Conservation (phyloP, 768 basidiomycete species). For the Naganishia randhawae region DNA sequence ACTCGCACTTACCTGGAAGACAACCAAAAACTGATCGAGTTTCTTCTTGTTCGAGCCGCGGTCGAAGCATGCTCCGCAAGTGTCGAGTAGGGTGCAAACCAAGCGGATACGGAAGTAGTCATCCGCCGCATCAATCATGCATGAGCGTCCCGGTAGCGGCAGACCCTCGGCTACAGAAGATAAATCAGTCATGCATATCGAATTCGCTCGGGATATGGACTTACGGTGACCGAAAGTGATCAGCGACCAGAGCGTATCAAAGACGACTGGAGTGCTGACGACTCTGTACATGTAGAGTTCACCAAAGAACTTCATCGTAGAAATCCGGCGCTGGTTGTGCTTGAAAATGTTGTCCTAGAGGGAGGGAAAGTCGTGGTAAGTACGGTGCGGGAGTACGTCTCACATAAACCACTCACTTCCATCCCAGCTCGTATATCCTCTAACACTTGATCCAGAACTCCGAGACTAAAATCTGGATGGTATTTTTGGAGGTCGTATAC, state of each 20-base stretch:
- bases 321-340: slow-evolving; percentile 85
- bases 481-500: slow-evolving; percentile 92
- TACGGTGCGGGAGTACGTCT: not conserved
- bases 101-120: slow-evolving; percentile 93
- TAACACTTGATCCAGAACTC: slow-evolving; percentile 87
- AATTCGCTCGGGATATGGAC: slow-evolving; percentile 47
- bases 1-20: slow-evolving; percentile 73
- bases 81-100: slow-evolving; percentile 86
- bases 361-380: not conserved
- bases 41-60: slow-evolving; percentile 87
- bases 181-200: slow-evolving; percentile 8
- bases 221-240: slow-evolving; percentile 93
- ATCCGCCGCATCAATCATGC: slow-evolving; percentile 81
- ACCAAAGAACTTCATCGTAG: slow-evolving; percentile 89
- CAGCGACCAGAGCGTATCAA: slow-evolving; percentile 89
- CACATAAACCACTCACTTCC: slow-evolving; percentile 54
- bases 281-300: slow-evolving; percentile 96
- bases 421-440: slow-evolving; percentile 86
- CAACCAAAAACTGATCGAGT: slow-evolving; percentile 82
- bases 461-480: slow-evolving; percentile 79
- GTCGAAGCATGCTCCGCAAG: slow-evolving; percentile 97
- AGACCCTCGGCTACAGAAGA: slow-evolving; percentile 70
- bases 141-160: slow-evolving; percentile 71
- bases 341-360: slow-evolving; percentile 78
- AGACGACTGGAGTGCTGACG: slow-evolving; percentile 79